phyloP scores from a whole-genome alignment of 1,284 basidiomycete species.

The Grifola frondosa region DNA sequence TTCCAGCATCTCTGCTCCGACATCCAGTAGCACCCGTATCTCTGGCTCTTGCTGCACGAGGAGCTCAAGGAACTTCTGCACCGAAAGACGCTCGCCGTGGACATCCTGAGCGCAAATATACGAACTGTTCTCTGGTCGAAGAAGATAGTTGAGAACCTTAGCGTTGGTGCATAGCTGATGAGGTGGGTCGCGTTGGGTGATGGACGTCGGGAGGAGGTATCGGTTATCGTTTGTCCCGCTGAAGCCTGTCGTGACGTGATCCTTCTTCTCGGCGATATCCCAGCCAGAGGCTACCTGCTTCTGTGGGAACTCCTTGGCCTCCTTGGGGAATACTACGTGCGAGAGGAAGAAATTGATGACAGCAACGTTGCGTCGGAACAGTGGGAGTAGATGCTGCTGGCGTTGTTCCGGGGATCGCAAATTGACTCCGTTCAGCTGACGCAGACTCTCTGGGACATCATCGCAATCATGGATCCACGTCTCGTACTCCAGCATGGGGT shows the following conservation, averaged over 20 bases:
- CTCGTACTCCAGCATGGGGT: slow-evolving; percentile 43
- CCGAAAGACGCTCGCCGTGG: no score
- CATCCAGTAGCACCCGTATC: slow-evolving; percentile 50
- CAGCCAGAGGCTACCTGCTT: slow-evolving; percentile 52
- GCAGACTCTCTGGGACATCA: slow-evolving; percentile 34
- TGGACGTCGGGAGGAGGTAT: slow-evolving; percentile 47
- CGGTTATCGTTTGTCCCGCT: slow-evolving; percentile 57
- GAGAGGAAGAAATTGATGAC: slow-evolving; percentile 52
- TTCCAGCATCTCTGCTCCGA: slow-evolving; percentile 59
- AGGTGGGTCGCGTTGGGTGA: slow-evolving; percentile 42
- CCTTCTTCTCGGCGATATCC: slow-evolving; percentile 47
- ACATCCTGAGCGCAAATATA: slow-evolving; percentile 31
- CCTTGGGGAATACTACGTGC: slow-evolving; percentile 46
- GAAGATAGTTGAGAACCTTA: slow-evolving; percentile 44
- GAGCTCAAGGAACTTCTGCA: slow-evolving; percentile 33
- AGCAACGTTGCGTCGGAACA: slow-evolving; percentile 40
- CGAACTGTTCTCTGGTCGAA: slow-evolving; percentile 44
- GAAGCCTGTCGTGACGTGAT: slow-evolving; percentile 47
- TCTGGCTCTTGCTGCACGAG: slow-evolving; percentile 35
- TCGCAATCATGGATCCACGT: slow-evolving; percentile 35
- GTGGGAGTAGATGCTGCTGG: slow-evolving; percentile 30
- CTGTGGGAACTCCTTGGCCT: slow-evolving; percentile 47
- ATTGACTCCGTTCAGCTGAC: slow-evolving; percentile 42
- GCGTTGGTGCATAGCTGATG: slow-evolving; percentile 51
- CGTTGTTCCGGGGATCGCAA: slow-evolving; percentile 39